phyloP scores from a whole-genome alignment of 768 basidiomycete genomes.

The Gloeopeniophorella convolvens region DNA sequence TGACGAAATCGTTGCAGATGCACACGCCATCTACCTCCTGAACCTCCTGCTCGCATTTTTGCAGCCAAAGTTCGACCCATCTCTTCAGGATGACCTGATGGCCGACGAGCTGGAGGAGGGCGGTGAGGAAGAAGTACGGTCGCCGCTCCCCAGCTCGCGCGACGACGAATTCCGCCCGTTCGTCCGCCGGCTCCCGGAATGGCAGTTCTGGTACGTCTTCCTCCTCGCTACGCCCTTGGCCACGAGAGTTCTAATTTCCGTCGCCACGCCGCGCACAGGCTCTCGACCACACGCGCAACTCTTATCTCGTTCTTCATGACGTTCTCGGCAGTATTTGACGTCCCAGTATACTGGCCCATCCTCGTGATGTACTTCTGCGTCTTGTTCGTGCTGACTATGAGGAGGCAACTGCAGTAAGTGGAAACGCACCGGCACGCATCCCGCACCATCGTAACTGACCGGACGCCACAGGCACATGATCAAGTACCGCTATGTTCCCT shows the following conservation, averaged over 20 bases:
- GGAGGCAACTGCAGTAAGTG: conserved; percentile 89
- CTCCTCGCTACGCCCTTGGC: background rate
- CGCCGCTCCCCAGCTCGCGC: conserved; percentile 55
- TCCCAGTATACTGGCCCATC: conserved; percentile 99
- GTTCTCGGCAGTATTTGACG: conserved; percentile 79
- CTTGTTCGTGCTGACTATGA: conserved; percentile 91
- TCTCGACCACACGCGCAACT: conserved; percentile 85
- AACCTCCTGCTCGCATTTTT: conserved; percentile 96
- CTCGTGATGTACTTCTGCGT: conserved; percentile 96
- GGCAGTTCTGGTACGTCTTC: conserved; percentile 81
- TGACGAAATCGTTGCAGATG: conserved; percentile 42
- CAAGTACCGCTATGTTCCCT: conserved; percentile 96
- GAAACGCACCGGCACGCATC: background rate
- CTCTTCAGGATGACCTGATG: conserved; percentile 84
- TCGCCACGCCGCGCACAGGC: conserved; percentile 42
- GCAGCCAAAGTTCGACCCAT: conserved; percentile 97
- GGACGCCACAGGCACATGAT: conserved; percentile 81
- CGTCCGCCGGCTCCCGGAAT: conserved; percentile 90
- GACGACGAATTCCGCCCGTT: conserved; percentile 99
- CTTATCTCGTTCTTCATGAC: conserved; percentile 77
- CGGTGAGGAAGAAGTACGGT: conserved; percentile 42
- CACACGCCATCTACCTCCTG: conserved; percentile 89
- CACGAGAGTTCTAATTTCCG: background rate
- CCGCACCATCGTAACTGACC: conserved; percentile 7
- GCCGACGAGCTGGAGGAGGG: conserved; percentile 97